Evolutionary conservation across 257 asterid species (phyloP).

Genomic region (Henckelia pumila): DNA sequence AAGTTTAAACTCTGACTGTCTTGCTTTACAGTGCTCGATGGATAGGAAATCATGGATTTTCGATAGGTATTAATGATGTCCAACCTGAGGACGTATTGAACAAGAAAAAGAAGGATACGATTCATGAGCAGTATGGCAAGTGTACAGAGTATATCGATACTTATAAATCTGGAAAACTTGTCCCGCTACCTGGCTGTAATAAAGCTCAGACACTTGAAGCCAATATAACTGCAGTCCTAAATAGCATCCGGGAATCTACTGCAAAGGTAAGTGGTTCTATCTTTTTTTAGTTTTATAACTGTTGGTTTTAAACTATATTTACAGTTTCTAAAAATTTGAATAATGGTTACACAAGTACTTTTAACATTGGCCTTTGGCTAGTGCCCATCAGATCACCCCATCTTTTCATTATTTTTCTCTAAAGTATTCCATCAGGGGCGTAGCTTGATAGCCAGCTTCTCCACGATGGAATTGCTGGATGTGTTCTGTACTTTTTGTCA

Average conservation of each 20-base stretch:
- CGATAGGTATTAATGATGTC: conserved; percentile 95
- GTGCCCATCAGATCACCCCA: not conserved
- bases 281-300: conserved; percentile 11
- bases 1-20: conserved; percentile 16
- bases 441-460: not conserved
- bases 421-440: not conserved
- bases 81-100: conserved; percentile 61
- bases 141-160: conserved; percentile 58
- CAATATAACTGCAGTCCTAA: conserved; percentile 59
- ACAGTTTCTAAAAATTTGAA: not conserved
- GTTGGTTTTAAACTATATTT: conserved; percentile 4
- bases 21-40: conserved; percentile 79
- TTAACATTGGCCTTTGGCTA: conserved; percentile 3
- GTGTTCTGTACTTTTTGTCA: no score
- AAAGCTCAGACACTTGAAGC: conserved; percentile 89
- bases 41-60: conserved; percentile 99
- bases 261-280: conserved; percentile 54
- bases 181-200: conserved; percentile 80
- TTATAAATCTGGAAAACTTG: conserved; percentile 68
- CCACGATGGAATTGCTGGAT: not conserved
- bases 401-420: not conserved
- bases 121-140: conserved; percentile 50
- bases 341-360: conserved; percentile 10
- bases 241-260: conserved; percentile 67
- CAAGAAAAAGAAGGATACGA: conserved; percentile 54